Evolutionary conservation across 208 protist species (phyloP), one percentile per base, ranked within the genome.

Genomic region (Crithidia bombi): DNA sequence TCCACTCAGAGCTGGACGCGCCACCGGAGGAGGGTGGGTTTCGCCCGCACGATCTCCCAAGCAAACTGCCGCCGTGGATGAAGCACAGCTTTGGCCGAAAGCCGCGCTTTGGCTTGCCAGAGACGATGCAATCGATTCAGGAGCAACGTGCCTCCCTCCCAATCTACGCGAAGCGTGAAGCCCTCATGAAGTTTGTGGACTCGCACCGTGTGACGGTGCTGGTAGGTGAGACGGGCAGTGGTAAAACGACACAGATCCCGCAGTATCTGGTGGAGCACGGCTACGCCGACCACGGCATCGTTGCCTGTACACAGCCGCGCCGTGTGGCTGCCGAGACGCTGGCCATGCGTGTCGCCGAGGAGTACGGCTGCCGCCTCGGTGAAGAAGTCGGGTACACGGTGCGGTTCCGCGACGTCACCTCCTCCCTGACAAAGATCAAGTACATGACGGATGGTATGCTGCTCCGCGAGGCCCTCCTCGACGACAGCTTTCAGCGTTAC

Each of bases 371-470:
- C 79, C 86, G 85, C 5, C 69, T 99, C 15, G 99, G 98, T 33
- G 85, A 98, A 52, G 96, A 99, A 73, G 98, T 99, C n/a, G 99
- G 99, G 21, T 99, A 99, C 89, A 96, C 85, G 3, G 99, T 99
- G 58, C 95, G 99, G 59, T 99, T 99, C 79, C 98, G 99, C 64
- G 98, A 99, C 76, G 91, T 92, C 30, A 99, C 97, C 0, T 95
- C 86, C 6, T 87, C 83, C 6, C 79, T 98, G 21, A 99, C 99
- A 10, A 85, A 86, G 26, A 98, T 99, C 63, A 99, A 99, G 80
- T 99, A 99, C 88, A 98, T 99, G 95, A 99, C 99, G 7, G 98
- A 99, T 83, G 98, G 98, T 88, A 99, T 99, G 91, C 75, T 99
- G 38, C 85, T 99, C 39, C 92, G 98, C 41, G 98, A 99, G 84